Conservation (phyloP, 2,329 filamentous ascomycete genomes). For the Diaporthe sp. region DNA sequence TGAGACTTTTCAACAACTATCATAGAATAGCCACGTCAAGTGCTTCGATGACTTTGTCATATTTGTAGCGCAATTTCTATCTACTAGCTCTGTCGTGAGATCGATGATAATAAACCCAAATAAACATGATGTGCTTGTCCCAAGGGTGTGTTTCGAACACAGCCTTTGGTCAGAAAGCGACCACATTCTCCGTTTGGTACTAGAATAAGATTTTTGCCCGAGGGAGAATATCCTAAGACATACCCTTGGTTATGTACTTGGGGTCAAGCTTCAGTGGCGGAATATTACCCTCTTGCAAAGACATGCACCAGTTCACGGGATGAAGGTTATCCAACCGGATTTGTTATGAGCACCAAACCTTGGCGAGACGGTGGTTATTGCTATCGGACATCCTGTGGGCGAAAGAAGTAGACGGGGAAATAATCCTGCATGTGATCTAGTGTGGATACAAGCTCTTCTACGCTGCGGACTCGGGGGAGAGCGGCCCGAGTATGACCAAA, state of each 20-base stretch:
- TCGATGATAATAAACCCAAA: no score
- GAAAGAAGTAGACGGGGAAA: not conserved
- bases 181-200: no score
- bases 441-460: not conserved
- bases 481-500: not conserved
- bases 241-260: not conserved
- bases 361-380: not conserved
- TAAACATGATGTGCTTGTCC: no score
- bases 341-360: not conserved
- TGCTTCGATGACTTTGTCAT: not conserved
- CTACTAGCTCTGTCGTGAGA: no score
- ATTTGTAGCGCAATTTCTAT: not conserved
- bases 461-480: not conserved
- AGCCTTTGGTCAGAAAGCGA: no score
- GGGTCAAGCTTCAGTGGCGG: not conserved
- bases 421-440: not conserved
- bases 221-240: not conserved
- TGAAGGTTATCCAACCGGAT: accelerated
- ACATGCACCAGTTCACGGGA: not conserved
- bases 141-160: not conserved
- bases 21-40: not conserved
- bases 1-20: not conserved
- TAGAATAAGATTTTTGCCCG: no score
- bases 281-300: not conserved
- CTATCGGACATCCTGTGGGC: not conserved